Evolutionary conservation across 1,284 basidiomycete genomes (phyloP).

Genomic region (Pseudozyma pruni): DNA sequence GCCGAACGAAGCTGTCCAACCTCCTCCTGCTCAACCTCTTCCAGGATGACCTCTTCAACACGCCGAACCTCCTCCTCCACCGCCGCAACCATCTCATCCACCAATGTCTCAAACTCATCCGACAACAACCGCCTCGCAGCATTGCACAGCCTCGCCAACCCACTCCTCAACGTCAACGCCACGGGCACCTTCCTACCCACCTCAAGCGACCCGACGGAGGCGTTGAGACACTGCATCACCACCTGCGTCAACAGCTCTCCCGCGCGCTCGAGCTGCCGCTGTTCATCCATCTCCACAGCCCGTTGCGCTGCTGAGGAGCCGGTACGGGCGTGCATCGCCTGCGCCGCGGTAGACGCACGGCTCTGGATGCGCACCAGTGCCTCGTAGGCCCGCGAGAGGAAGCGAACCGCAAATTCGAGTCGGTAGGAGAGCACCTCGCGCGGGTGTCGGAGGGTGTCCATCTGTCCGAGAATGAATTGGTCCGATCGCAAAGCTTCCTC

Average conservation of each 20-base stretch:
- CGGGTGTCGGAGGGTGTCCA: slow-evolving; percentile 20
- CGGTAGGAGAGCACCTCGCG: slow-evolving; percentile 38
- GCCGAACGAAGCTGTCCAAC: slow-evolving; percentile 13
- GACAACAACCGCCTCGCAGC: slow-evolving; percentile 33
- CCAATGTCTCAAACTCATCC: slow-evolving; percentile 40
- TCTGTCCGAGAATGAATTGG: slow-evolving; percentile 24
- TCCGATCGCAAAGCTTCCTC: slow-evolving; percentile 27
- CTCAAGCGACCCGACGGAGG: slow-evolving; percentile 27
- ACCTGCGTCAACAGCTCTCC: slow-evolving; percentile 45
- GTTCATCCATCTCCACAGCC: slow-evolving; percentile 41
- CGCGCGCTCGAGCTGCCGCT: slow-evolving; percentile 29
- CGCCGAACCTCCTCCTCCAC: slow-evolving; percentile 31
- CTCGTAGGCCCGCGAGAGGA: slow-evolving; percentile 32
- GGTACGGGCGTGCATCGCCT: slow-evolving; percentile 28
- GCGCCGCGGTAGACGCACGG: slow-evolving; percentile 26
- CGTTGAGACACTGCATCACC: slow-evolving; percentile 43
- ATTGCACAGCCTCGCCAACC: slow-evolving; percentile 32
- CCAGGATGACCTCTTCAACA: slow-evolving; percentile 19
- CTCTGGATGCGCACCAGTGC: slow-evolving; percentile 35
- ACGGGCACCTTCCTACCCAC: slow-evolving; percentile 8
- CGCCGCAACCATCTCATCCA: slow-evolving; percentile 42
- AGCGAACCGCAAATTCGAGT: slow-evolving; percentile 33
- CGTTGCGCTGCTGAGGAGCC: slow-evolving; percentile 14
- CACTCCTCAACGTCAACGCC: slow-evolving; percentile 26
- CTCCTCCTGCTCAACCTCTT: slow-evolving; percentile 7